Percentiles rank a stretch among this genome's conserved stretches.
Evolutionary conservation across 805 yeast genomes (phyloP).

Genomic region (Metschnikowia santaceciliae): DNA sequence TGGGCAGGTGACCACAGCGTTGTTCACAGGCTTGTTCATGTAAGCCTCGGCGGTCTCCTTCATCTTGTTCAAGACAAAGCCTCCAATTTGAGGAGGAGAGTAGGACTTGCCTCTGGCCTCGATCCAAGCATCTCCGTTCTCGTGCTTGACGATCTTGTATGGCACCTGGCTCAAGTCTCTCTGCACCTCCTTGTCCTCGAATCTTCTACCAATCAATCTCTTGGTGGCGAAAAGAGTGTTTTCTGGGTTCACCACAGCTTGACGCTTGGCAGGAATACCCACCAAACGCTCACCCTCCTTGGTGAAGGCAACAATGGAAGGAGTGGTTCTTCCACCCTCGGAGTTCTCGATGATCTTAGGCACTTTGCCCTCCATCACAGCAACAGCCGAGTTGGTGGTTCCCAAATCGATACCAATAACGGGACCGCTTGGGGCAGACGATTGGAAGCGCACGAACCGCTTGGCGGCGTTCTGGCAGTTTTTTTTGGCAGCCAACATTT

Average conservation of each 20-base stretch:
- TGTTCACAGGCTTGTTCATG: slow-evolving; percentile 80
- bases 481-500: slow-evolving; percentile 43
- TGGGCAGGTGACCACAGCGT: slow-evolving; percentile 89
- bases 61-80: slow-evolving; percentile 90
- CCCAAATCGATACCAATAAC: slow-evolving; percentile 87
- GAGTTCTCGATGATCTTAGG: slow-evolving; percentile 78
- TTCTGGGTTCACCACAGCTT: slow-evolving; percentile 90
- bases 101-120: slow-evolving; percentile 83
- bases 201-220: slow-evolving; percentile 91
- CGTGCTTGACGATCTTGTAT: slow-evolving; percentile 83
- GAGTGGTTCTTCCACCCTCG: slow-evolving; percentile 68
- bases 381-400: slow-evolving; percentile 88
- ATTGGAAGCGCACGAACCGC: slow-evolving; percentile 26
- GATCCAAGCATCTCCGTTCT: slow-evolving; percentile 95
- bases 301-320: slow-evolving; percentile 93
- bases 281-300: slow-evolving; percentile 79
- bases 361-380: slow-evolving; percentile 71
- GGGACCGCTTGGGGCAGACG: slow-evolving; percentile 35
- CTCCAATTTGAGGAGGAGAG: slow-evolving; percentile 96
- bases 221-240: slow-evolving; percentile 94
- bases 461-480: slow-evolving; percentile 35
- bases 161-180: slow-evolving; percentile 85
- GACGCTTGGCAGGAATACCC: slow-evolving; percentile 95
- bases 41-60: slow-evolving; percentile 96
- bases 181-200: slow-evolving; percentile 85